A percentile compares a stretch with the other conserved stretches of the same genome.
phyloP scores from a whole-genome alignment of 768 basidiomycete genomes.

The Suillus sp. region DNA sequence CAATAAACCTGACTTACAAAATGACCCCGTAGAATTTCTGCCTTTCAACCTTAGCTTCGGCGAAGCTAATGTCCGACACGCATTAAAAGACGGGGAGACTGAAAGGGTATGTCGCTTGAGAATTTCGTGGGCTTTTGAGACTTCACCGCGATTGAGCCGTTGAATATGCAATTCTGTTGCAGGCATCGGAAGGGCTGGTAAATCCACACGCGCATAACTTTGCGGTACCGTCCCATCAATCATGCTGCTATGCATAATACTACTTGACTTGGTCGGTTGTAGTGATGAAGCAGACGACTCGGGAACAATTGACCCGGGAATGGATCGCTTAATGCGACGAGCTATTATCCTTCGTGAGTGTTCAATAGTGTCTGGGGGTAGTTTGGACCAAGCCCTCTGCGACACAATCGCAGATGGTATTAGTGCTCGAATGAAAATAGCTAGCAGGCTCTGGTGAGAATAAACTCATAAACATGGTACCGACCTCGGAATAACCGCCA shows the following conservation, averaged over 20 bases:
- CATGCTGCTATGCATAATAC: no score
- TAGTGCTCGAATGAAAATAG: neutral
- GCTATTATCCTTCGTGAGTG: neutral
- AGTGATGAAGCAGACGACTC: neutral
- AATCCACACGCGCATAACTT: neutral
- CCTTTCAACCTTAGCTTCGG: neutral
- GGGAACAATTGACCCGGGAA: neutral
- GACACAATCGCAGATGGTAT: neutral
- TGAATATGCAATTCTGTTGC: neutral
- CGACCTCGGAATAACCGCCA: neutral
- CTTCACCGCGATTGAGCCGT: neutral
- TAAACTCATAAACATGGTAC: neutral
- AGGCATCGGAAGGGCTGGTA: neutral
- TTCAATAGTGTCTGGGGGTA: neutral
- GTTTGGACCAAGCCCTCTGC: neutral
- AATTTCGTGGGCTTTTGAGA: neutral
- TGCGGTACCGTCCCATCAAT: neutral
- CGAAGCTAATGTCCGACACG: neutral
- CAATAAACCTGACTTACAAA: neutral
- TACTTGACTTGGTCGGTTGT: neutral
- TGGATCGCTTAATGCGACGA: neutral
- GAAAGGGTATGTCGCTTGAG: neutral
- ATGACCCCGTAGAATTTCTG: slow-evolving; percentile 1
- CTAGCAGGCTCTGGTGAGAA: neutral
- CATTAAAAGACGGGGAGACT: neutral